Conservation (phyloP, 148 eudicot species). For the Rhododendron kiyosumense region DNA sequence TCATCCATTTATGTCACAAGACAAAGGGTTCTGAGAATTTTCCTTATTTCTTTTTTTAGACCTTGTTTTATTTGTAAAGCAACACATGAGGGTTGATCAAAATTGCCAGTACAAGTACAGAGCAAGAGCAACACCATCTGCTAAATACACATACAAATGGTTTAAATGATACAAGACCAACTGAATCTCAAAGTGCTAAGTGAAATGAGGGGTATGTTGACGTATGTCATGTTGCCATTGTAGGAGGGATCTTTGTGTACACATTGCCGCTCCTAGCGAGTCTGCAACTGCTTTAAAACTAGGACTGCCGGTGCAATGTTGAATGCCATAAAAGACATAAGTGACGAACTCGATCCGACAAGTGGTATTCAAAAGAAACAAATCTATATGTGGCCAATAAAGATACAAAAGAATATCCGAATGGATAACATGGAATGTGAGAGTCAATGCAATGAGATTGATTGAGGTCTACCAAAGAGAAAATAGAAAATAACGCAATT, state of each 20-base stretch:
- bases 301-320: not conserved
- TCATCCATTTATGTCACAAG: not conserved
- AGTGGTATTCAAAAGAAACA: not conserved
- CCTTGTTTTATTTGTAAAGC: not conserved
- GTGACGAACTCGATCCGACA: not conserved
- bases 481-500: not conserved
- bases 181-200: not conserved
- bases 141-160: not conserved
- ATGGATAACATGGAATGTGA: not conserved
- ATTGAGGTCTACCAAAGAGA: not conserved
- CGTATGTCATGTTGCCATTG: not conserved
- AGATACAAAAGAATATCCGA: not conserved
- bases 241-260: not conserved
- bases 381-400: not conserved
- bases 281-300: not conserved
- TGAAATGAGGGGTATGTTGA: not conserved
- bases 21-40: not conserved
- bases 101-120: not conserved
- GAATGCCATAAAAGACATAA: not conserved
- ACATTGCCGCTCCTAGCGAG: not conserved
- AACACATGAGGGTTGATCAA: not conserved
- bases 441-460: not conserved
- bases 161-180: not conserved
- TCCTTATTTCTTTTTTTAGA: not conserved
- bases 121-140: not conserved